These are phyloP conservation scores for Chimonanthus praecox DNA, from an alignment of 164 flowering plant genomes.

Conservation along the genomic window DNA sequence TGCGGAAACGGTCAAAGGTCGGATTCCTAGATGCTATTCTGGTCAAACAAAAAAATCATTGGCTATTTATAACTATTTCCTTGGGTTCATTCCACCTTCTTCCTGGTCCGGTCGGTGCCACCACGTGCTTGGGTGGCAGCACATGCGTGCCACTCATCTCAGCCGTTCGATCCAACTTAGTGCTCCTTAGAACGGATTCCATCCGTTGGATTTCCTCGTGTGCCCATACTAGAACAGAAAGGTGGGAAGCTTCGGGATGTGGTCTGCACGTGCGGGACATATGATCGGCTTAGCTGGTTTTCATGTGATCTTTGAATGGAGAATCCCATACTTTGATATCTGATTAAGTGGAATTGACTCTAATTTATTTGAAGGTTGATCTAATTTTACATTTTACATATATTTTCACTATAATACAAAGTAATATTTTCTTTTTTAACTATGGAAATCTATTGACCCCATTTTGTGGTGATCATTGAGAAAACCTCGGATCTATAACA, in stretches of 20 bases:
- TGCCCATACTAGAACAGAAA: background rate
- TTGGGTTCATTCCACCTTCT: background rate
- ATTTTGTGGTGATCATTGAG: too few relatives aligned
- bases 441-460: too few relatives aligned
- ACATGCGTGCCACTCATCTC: background rate
- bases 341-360: background rate
- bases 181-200: background rate
- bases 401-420: background rate
- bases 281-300: slow-evolving; percentile 34
- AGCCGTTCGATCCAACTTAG: background rate
- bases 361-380: background rate
- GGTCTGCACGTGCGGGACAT: slow-evolving; percentile 25
- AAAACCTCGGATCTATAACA: too few relatives aligned
- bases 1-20: background rate
- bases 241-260: background rate
- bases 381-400: too few relatives aligned
- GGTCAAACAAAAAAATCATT: slow-evolving; percentile 8
- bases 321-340: background rate
- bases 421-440: too few relatives aligned
- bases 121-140: background rate
- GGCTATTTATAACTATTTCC: background rate
- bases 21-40: background rate
- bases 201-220: background rate
- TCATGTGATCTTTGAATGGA: slow-evolving; percentile 25
- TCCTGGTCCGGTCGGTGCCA: background rate